Evolutionary conservation across 2,329 filamentous ascomycete species (phyloP).

Genomic region (Rutstroemia sydowiana): DNA sequence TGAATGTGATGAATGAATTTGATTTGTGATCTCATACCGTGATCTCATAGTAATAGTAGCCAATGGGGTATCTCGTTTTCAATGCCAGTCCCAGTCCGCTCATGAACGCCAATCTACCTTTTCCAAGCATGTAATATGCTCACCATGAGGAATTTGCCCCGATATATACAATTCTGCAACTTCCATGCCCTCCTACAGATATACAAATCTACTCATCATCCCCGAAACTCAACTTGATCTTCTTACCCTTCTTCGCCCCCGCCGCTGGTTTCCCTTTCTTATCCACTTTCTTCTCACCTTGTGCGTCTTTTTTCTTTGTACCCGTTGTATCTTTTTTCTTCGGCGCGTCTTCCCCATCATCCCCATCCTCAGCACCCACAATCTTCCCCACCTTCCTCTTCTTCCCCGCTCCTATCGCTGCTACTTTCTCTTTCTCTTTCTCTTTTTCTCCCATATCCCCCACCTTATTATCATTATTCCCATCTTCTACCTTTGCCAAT

Average conservation of each 20-base stretch:
- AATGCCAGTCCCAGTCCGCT: too few species aligned
- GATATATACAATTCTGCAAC: background rate
- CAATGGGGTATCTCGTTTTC: too few species aligned
- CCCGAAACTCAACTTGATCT: constrained; percentile 62
- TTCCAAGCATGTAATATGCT: background rate
- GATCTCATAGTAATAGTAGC: too few species aligned
- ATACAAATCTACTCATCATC: constrained; percentile 41
- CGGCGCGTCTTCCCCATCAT: background rate
- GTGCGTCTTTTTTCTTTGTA: too few species aligned
- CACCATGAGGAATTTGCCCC: background rate
- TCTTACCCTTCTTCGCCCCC: constrained; percentile 39
- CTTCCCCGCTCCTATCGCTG: constrained; percentile 38
- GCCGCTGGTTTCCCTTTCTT: constrained; percentile 2
- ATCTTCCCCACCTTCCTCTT: constrained; percentile 51
- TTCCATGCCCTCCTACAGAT: background rate
- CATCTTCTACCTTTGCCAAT: background rate
- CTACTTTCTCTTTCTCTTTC: constrained; percentile 36
- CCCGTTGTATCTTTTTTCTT: background rate
- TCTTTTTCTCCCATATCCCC: constrained; percentile 31
- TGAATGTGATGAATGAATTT: too few species aligned
- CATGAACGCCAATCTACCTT: too few species aligned
- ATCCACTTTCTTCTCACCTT: background rate
- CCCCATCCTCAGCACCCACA: constrained; percentile 33
- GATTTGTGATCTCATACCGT: too few species aligned
- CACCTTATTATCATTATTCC: constrained; percentile 6